Evolutionary conservation across 306 rosid genomes (phyloP).

Genomic region (Trifolium repens): DNA sequence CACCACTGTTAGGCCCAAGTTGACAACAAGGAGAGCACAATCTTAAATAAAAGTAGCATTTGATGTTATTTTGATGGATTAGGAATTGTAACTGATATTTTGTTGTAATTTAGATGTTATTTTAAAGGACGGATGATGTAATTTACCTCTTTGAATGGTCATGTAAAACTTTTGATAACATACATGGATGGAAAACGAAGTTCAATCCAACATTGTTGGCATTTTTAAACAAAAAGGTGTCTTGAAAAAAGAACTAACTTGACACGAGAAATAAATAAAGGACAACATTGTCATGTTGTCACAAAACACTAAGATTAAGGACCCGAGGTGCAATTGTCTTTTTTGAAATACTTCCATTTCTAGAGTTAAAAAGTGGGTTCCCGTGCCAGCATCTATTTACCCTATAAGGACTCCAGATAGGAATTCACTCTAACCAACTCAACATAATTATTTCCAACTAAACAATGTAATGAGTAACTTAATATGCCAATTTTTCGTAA

Average conservation of each 20-base stretch:
- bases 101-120: too few relatives aligned
- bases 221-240: background rate
- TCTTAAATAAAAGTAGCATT: background rate
- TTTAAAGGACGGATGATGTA: too few relatives aligned
- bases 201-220: background rate
- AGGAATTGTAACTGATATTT: too few relatives aligned
- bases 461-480: too few relatives aligned
- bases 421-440: background rate
- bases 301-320: too few relatives aligned
- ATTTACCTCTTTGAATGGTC: background rate
- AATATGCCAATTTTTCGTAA: background rate
- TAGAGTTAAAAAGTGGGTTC: background rate
- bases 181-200: background rate
- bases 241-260: too few relatives aligned
- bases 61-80: too few relatives aligned
- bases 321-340: too few relatives aligned
- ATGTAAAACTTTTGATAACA: background rate
- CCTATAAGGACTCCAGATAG: background rate
- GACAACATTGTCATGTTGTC: too few relatives aligned
- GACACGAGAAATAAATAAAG: background rate
- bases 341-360: background rate
- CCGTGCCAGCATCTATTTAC: slow-evolving; percentile 11
- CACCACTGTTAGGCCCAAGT: background rate
- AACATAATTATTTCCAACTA: background rate
- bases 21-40: too few relatives aligned